Percentiles rank a stretch among this genome's conserved stretches.
Conservation (phyloP, 2,329 filamentous ascomycete genomes). For the Claviceps maximensis region DNA sequence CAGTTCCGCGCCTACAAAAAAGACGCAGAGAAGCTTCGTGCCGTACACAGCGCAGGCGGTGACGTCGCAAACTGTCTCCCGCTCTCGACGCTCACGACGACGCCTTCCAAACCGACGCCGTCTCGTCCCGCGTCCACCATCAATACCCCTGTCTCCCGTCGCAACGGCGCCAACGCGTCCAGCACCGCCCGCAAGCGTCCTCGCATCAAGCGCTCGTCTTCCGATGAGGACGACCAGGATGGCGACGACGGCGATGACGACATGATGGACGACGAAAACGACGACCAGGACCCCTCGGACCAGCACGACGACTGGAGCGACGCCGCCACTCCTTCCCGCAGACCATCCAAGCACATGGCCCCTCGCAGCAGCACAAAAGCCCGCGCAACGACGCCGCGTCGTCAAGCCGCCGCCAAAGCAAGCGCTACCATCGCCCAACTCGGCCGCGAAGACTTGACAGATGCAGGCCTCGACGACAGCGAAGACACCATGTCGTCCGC, state of each 20-base stretch:
- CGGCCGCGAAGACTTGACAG: not conserved
- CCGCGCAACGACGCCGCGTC: slow-evolving; percentile 16
- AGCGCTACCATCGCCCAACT: slow-evolving; percentile 22
- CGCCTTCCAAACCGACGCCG: slow-evolving; percentile 14
- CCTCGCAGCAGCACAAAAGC: slow-evolving; percentile 10
- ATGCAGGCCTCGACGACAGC: slow-evolving; percentile 16
- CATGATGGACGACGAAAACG: slow-evolving; percentile 12
- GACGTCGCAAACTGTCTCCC: slow-evolving; percentile 30
- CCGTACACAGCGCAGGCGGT: slow-evolving; percentile 29
- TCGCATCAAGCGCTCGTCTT: slow-evolving; percentile 15
- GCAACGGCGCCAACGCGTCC: slow-evolving; percentile 1
- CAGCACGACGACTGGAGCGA: not conserved
- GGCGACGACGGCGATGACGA: slow-evolving; percentile 19
- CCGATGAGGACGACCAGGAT: slow-evolving; percentile 13
- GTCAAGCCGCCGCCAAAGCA: slow-evolving; percentile 19
- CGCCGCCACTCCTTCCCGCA: slow-evolving; percentile 23
- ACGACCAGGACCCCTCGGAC: slow-evolving; percentile 3
- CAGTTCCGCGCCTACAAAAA: slow-evolving; percentile 45
- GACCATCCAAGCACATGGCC: slow-evolving; percentile 3
- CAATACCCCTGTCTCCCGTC: not conserved
- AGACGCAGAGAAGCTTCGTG: slow-evolving; percentile 34
- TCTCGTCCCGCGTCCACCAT: slow-evolving; percentile 1
- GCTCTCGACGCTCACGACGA: slow-evolving; percentile 16
- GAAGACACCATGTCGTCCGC: not conserved
- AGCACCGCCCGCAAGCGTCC: slow-evolving; percentile 16